A percentile compares a stretch with the other conserved stretches of the same genome.
phyloP scores from a whole-genome alignment of 768 basidiomycete species.

The Cystofilobasidium ferigula region DNA sequence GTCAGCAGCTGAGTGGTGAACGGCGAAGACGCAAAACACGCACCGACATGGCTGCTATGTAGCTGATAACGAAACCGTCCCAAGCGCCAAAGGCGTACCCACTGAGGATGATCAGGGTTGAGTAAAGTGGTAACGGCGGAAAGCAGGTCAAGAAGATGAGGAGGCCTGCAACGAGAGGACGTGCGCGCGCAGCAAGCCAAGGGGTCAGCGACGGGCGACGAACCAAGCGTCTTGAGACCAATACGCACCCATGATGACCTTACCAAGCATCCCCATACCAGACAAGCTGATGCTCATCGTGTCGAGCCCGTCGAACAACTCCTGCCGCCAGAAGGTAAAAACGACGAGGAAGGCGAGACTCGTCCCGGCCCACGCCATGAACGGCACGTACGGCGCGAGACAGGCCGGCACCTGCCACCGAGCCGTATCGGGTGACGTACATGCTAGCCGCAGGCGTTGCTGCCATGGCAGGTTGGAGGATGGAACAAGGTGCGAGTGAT shows the following conservation, averaged over 20 bases:
- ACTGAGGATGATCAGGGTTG: slow-evolving; percentile 79
- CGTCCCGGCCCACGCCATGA: slow-evolving; percentile 64
- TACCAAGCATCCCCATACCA: slow-evolving; percentile 59
- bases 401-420: slow-evolving; percentile 30
- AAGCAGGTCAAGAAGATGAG: slow-evolving; percentile 24
- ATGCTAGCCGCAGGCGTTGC: not conserved
- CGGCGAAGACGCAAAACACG: not conserved
- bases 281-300: slow-evolving; percentile 66
- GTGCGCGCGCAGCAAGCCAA: not conserved
- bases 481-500: slow-evolving; percentile 16
- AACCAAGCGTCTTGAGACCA: not conserved
- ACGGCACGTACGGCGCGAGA: slow-evolving; percentile 64
- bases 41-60: slow-evolving; percentile 61
- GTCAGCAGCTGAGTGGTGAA: not conserved
- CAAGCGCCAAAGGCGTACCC: slow-evolving; percentile 82
- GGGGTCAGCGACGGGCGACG: not conserved
- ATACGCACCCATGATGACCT: slow-evolving; percentile 55
- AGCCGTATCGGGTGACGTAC: slow-evolving; percentile 8
- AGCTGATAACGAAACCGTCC: slow-evolving; percentile 73
- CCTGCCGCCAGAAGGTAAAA: slow-evolving; percentile 69
- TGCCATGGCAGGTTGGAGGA: not conserved
- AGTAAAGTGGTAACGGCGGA: slow-evolving; percentile 78
- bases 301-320: slow-evolving; percentile 74
- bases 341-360: slow-evolving; percentile 66
- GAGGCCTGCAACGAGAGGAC: slow-evolving; percentile 41